phyloP scores from a whole-genome alignment of 805 yeast species.

The Metschnikowia cerradonensis region DNA sequence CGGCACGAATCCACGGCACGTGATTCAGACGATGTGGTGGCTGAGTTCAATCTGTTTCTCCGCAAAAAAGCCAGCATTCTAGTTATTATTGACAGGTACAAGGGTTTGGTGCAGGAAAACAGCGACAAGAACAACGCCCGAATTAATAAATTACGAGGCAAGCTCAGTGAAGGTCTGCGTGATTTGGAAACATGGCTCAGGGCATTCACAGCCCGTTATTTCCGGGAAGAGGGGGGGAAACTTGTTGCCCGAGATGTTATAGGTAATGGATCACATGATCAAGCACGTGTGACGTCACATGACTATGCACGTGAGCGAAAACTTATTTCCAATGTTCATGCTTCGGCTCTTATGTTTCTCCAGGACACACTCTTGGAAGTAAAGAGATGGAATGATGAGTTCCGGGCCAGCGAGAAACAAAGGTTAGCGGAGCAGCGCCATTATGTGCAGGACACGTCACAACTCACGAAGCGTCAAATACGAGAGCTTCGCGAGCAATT shows the following conservation, averaged over 20 bases:
- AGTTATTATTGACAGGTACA: constrained; percentile 22
- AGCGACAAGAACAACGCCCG: constrained; percentile 14
- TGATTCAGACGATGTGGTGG: constrained; percentile 3
- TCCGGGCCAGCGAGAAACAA: constrained; percentile 29
- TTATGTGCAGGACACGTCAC: constrained; percentile 15
- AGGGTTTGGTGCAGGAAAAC: constrained; percentile 10
- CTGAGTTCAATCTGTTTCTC: constrained; percentile 21
- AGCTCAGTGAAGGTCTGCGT: constrained; percentile 24
- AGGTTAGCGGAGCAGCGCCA: constrained; percentile 14
- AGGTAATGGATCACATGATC: not conserved
- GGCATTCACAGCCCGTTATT: constrained; percentile 20
- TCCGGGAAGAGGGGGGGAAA: constrained; percentile 1
- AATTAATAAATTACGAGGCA: constrained; percentile 20
- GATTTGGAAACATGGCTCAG: constrained; percentile 28
- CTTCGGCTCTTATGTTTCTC: constrained; percentile 53
- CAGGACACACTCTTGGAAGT: constrained; percentile 65
- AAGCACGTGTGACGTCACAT: not conserved
- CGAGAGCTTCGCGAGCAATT: constrained; percentile 64
- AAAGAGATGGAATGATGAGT: constrained; percentile 51
- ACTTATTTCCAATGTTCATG: constrained; percentile 50
- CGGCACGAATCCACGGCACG: not conserved
- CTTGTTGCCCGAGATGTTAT: not conserved
- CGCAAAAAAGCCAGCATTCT: constrained; percentile 22
- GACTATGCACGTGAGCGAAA: constrained; percentile 6
- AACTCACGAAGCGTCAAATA: constrained; percentile 48